Base-by-base conservation (phyloP, 2,329 filamentous ascomycete genomes). In the Epichloe coenophiala region DNA sequence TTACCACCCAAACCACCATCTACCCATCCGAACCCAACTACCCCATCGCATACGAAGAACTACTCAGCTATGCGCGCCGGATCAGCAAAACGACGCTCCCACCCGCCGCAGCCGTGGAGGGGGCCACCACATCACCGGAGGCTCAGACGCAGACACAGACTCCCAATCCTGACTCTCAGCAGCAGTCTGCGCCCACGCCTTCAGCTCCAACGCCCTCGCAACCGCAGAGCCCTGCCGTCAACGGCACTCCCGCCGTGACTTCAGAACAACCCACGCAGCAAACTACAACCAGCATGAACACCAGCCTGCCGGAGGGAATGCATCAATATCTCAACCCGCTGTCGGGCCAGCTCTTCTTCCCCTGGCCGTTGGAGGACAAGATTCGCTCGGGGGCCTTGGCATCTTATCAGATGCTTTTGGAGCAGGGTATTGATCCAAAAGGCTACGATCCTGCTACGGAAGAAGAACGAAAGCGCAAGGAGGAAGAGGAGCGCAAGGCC, bases 61-160 rank as follows among this genome's bases (percentile, higher is more conserved):
- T 94, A 0, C 80, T 94, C 21, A 76, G 73, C 54, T 93, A 88
- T 63, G 88, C 87, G 21, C 83, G 84, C 42, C 81, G 83, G 56
- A 93, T 94, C 61, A 85, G 83, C 64, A 85, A 83, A 63, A 88
- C 83, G 56, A 91, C 88, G 1, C 75, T 88, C 12, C 86, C 88
- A 0, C 83, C 83, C 0, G 78, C 78, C 0, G 69, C 70, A 45
- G 70, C 71, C 46, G 65, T 71, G 12, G 72, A 74, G 55, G 63
- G 66, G 21, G 50, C 68, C 19, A 59, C 63, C 19, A 52, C 63
- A 1, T 55, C 59, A 3, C 60, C 63, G 1, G 63, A 60, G 13
- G 54, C 46, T 5, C 64, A 65, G 45, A 23, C 41, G 33, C 46
- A 45, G 27, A 27, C 33, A 4, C 50, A 41, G n/a, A 49, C 35